Base-by-base conservation (phyloP, 768 basidiomycete species). In the Agrocybe chaxingu region DNA sequence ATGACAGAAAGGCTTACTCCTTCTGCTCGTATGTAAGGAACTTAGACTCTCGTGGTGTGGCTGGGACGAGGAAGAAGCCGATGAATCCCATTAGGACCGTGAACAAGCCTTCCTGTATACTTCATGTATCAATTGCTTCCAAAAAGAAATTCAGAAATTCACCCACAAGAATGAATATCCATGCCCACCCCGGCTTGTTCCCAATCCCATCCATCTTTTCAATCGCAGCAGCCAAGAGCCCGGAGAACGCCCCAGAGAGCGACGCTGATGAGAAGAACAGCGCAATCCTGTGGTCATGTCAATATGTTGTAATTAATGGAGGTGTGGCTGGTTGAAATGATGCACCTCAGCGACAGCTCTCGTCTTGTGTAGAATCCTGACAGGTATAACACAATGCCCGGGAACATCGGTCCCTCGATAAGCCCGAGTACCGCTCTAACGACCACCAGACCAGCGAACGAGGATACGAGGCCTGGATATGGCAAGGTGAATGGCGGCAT, bases 221-320 rank as follows among this genome's bases (percentile, higher is more conserved):
- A 44, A 88, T 84, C 0, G 72, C 82, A 29, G 80, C 70, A 1
- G 84, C 85, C 2, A 88, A 70, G 7, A 88, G 66, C 34, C 86
- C 85, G 7, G 83, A 85, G 57, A 85, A 84, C 0, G 80, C 77
- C 2, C 82, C 79, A 0, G 83, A 75, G 8, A 82, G 68, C 68
- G 24, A 24, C 24, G 24, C 24, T 5, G 24, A 24, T 70, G 41
- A 39, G 29, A 36, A 30, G 12, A 45, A 42, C 33, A 9, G 31
- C 6, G 34, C 18, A 52, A 38, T 1, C 8, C 3, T 12, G 11
- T 18, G 8, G 30, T 33, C 29, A 36, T 11, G 4, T 8, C 24
- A 16, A 29, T 11, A 16, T 24, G 24, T 19, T 29, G 19, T 13
- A 13, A 19, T 24, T 31, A 48, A 36, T n/a, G 16, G n/a, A 16